A percentile compares a stretch with the other conserved stretches of the same genome.
Evolutionary conservation across 345 rosid genomes (phyloP).

Genomic region (Lagerstroemia speciosa): DNA sequence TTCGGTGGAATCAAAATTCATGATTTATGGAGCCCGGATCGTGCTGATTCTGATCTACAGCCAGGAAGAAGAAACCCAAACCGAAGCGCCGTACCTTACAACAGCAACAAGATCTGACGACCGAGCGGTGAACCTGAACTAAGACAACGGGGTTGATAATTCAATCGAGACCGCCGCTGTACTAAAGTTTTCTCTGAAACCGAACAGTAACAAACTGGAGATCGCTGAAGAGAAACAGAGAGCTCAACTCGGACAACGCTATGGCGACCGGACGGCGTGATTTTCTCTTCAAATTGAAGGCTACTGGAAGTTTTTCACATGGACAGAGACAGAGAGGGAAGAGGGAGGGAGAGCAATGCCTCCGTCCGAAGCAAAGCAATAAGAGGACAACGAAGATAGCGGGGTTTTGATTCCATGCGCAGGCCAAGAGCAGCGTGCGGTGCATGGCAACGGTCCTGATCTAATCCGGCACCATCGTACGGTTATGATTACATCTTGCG

Average conservation of each 20-base stretch:
- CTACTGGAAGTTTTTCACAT: neutral
- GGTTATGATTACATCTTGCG: no score
- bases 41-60: neutral
- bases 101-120: neutral
- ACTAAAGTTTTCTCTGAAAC: neutral
- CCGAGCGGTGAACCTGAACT: neutral
- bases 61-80: neutral
- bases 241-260: neutral
- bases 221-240: neutral
- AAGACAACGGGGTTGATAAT: neutral
- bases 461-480: no score
- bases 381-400: neutral
- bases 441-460: neutral
- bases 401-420: neutral
- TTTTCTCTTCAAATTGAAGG: neutral
- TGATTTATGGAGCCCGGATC: neutral
- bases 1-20: neutral
- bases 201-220: neutral
- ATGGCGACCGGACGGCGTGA: neutral
- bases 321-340: neutral
- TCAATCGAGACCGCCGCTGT: slow-evolving; percentile 1
- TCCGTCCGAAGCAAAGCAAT: neutral
- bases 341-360: slow-evolving; percentile 5
- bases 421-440: neutral
- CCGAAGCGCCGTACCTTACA: neutral